Evolutionary conservation across 1,284 basidiomycete species (phyloP).

Genomic region (Tilletia indica): DNA sequence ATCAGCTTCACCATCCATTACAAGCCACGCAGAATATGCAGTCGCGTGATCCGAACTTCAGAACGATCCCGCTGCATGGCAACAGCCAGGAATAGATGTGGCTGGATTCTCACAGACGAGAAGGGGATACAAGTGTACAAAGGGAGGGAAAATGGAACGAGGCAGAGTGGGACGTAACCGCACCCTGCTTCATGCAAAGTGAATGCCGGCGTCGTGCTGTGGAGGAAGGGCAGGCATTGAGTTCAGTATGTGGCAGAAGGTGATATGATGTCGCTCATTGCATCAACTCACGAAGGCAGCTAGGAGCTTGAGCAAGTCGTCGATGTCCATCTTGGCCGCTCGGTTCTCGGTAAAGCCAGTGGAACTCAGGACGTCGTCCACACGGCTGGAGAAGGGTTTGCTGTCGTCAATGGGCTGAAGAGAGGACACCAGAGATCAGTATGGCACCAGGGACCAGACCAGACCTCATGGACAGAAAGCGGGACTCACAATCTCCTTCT

Average conservation of each 20-base stretch:
- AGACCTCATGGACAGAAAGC: not conserved
- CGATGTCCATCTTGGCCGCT: slow-evolving; percentile 79
- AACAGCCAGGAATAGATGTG: not conserved
- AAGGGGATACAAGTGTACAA: too few relatives aligned
- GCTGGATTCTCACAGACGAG: too few relatives aligned
- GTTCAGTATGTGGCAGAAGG: not conserved
- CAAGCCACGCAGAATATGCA: too few relatives aligned
- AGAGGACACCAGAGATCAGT: not conserved
- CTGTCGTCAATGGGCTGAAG: slow-evolving; percentile 23
- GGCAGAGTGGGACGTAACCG: too few relatives aligned
- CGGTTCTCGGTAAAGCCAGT: slow-evolving; percentile 69
- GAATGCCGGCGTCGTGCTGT: slow-evolving; percentile 72
- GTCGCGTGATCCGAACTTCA: not conserved
- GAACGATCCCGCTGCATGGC: not conserved
- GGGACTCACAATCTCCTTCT: slow-evolving; percentile 60
- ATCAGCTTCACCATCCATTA: too few relatives aligned
- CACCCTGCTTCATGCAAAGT: slow-evolving; percentile 64
- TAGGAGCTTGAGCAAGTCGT: slow-evolving; percentile 74
- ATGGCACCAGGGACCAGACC: too few relatives aligned
- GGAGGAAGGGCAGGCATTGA: not conserved
- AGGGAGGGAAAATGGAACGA: too few relatives aligned
- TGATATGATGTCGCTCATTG: not conserved
- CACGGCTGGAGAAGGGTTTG: slow-evolving; percentile 57
- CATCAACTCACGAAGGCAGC: slow-evolving; percentile 63
- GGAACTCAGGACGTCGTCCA: slow-evolving; percentile 73